A percentile compares a stretch with the other conserved stretches of the same genome.
These are phyloP conservation scores for Roridomyces roridus DNA, from an alignment of 768 basidiomycete genomes.

Conservation along the genomic window DNA sequence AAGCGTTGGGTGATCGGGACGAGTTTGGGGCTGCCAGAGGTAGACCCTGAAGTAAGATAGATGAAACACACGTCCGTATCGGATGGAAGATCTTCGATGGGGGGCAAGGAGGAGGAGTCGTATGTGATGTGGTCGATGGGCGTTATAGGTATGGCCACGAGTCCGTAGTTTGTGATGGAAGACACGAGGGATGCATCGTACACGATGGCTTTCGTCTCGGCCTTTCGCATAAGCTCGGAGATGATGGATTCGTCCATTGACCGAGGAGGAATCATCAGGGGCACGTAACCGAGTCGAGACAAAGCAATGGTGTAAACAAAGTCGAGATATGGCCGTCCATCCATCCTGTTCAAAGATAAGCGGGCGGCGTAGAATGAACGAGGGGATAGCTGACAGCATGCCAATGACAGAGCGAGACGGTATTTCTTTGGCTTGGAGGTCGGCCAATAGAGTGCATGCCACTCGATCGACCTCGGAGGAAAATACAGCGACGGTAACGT, in stretches of 20 bases:
- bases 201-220: conserved; percentile 6
- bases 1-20: conserved; percentile 5
- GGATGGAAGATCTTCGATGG: conserved; percentile 2
- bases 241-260: conserved; percentile 3
- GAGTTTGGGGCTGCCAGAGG: conserved; percentile 10
- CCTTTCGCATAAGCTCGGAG: conserved; percentile 2
- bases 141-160: background rate
- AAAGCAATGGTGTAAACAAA: conserved; percentile 2
- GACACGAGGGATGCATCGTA: conserved; percentile 5
- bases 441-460: background rate
- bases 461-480: conserved; percentile 5
- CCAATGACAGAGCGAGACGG: conserved; percentile 6
- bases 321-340: background rate
- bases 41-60: conserved; percentile 8
- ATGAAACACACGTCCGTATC: conserved; percentile 8
- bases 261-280: background rate
- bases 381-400: background rate
- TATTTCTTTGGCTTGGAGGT: conserved; percentile 1
- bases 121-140: background rate
- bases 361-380: background rate
- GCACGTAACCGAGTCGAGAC: background rate
- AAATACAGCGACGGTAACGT: conserved; percentile 7
- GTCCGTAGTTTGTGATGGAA: background rate
- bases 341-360: background rate
- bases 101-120: conserved; percentile 5